These are phyloP conservation scores for Thelephora aurantiotincta DNA, from an alignment of 768 basidiomycete species.

Conservation along the genomic window DNA sequence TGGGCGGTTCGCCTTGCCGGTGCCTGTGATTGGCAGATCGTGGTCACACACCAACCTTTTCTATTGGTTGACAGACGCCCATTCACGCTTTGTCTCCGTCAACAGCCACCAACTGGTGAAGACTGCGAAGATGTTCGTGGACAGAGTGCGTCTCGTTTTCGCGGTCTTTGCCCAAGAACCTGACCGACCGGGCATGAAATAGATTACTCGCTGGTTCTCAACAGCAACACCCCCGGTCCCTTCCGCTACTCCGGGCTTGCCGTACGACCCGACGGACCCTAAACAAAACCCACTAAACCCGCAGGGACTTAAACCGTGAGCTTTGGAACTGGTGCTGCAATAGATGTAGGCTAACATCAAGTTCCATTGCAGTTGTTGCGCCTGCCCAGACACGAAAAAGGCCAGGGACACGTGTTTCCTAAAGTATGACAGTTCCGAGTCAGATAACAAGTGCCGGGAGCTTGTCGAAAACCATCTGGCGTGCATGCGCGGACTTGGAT, in stretches of 20 bases:
- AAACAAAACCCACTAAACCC: slow-evolving; percentile 86
- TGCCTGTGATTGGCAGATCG: too few species aligned
- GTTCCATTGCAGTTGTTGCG: slow-evolving; percentile 64
- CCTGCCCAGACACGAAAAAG: slow-evolving; percentile 87
- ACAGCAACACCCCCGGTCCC: slow-evolving; percentile 8
- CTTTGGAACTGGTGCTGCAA: slow-evolving; percentile 5
- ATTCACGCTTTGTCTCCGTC: too few species aligned
- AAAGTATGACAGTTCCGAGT: slow-evolving; percentile 45
- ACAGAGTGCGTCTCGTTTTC: not conserved
- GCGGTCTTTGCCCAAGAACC: not conserved
- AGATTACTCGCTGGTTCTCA: not conserved
- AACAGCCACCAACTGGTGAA: too few species aligned
- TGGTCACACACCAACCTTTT: too few species aligned
- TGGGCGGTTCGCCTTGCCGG: too few species aligned
- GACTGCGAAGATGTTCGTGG: not conserved
- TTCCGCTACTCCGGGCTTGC: slow-evolving; percentile 10
- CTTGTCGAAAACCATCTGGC: slow-evolving; percentile 69
- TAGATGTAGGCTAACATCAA: not conserved
- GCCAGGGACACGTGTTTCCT: slow-evolving; percentile 93
- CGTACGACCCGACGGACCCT: slow-evolving; percentile 59
- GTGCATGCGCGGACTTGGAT: slow-evolving; percentile 87
- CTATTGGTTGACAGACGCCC: too few species aligned
- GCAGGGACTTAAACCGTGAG: slow-evolving; percentile 89
- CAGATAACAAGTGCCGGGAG: slow-evolving; percentile 68
- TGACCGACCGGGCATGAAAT: not conserved